phyloP scores from a whole-genome alignment of 148 eudicot genomes.

The Rhododendron molle region DNA sequence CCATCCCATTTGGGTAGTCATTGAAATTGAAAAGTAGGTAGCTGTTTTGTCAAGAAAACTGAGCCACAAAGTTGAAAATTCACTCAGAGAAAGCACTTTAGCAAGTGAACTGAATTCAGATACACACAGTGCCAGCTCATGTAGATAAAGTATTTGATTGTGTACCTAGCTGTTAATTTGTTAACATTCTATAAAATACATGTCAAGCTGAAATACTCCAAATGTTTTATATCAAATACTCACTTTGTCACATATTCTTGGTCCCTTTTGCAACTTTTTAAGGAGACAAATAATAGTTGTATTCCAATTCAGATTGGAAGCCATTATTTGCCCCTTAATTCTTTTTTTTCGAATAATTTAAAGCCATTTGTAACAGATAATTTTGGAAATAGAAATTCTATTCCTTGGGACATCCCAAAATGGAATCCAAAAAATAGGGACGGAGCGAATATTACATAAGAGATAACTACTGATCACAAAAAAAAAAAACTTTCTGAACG shows the following conservation, averaged over 20 bases:
- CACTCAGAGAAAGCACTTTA: not conserved
- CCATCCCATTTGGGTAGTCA: slow-evolving; percentile 98
- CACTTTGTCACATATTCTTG: not conserved
- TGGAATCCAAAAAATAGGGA: not conserved
- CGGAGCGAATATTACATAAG: not conserved
- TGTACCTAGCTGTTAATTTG: not conserved
- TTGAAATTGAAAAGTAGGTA: slow-evolving; percentile 93
- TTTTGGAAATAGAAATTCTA: not conserved
- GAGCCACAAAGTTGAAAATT: not conserved
- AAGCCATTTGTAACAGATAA: not conserved
- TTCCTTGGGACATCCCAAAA: not conserved
- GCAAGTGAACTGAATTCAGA: slow-evolving; percentile 1
- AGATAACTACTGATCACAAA: not conserved
- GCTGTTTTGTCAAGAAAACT: slow-evolving; percentile 59
- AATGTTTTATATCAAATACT: not conserved
- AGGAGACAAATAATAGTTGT: not conserved
- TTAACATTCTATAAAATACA: not conserved
- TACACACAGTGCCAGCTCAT: not conserved
- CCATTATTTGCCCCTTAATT: not conserved
- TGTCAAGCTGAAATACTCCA: not conserved
- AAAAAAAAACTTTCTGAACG: not conserved
- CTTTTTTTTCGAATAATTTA: not conserved
- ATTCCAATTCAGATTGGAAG: not conserved
- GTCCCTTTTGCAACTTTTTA: not conserved
- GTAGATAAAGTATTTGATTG: not conserved